Evolutionary conservation across 768 basidiomycete species (phyloP).

Genomic region (Leccinellum luteum): DNA sequence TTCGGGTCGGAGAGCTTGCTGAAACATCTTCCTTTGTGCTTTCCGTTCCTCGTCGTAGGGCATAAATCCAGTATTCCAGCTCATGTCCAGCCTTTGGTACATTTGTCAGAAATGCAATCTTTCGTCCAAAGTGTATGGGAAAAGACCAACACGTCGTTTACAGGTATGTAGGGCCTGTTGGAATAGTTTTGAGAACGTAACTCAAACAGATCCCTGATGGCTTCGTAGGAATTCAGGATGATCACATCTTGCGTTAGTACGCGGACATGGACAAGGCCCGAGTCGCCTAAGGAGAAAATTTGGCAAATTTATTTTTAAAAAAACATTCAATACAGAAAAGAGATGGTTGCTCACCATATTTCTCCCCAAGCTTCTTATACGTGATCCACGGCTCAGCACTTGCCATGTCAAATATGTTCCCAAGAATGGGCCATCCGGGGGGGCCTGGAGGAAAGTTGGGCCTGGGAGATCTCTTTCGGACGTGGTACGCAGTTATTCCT

Average conservation of each 20-base stretch:
- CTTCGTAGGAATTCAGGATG: slow-evolving; percentile 10
- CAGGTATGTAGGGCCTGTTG: slow-evolving; percentile 3
- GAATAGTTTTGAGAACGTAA: slow-evolving; percentile 8
- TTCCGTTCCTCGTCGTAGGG: slow-evolving; percentile 7
- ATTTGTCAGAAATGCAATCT: neutral
- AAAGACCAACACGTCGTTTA: neutral
- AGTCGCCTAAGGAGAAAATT: slow-evolving; percentile 1
- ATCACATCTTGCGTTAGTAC: slow-evolving; percentile 9
- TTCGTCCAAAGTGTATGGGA: neutral
- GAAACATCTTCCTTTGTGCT: neutral
- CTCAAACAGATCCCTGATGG: slow-evolving; percentile 3
- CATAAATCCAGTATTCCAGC: slow-evolving; percentile 6
- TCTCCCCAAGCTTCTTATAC: slow-evolving; percentile 2
- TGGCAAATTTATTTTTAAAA: neutral
- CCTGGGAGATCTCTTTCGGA: neutral
- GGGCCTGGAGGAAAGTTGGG: slow-evolving; percentile 4
- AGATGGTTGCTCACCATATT: neutral
- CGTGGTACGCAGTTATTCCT: neutral
- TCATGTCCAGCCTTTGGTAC: slow-evolving; percentile 1
- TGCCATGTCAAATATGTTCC: slow-evolving; percentile 9
- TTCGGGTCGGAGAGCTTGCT: slow-evolving; percentile 4
- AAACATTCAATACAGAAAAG: neutral
- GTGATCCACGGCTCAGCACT: neutral
- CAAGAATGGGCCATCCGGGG: slow-evolving; percentile 4
- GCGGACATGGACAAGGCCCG: slow-evolving; percentile 1